A percentile compares a stretch with the other conserved stretches of the same genome.
Evolutionary conservation across 345 rosid species (phyloP).

Genomic region (Syzygium jambos): DNA sequence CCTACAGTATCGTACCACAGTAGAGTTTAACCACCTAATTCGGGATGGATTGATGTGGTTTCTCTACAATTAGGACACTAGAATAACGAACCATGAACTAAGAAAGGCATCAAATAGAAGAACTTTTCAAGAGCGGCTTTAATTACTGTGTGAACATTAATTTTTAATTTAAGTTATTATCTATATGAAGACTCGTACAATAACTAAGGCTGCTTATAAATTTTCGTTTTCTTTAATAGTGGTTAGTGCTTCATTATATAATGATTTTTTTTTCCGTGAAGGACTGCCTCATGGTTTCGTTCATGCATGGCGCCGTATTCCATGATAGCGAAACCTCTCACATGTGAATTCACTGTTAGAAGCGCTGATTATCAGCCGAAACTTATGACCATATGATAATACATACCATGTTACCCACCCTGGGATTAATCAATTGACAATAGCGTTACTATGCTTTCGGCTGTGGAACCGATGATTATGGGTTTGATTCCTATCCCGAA

Average conservation of each 20-base stretch:
- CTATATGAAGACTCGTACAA: background rate
- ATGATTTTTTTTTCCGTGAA: background rate
- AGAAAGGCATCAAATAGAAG: no score
- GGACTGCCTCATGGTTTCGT: background rate
- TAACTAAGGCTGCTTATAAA: background rate
- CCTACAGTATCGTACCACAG: no score
- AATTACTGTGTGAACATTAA: background rate
- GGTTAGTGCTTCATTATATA: background rate
- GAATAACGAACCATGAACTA: no score
- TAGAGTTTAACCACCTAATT: no score
- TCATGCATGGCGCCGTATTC: background rate
- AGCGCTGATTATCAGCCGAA: background rate
- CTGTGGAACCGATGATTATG: background rate
- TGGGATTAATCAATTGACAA: background rate
- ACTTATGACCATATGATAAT: background rate
- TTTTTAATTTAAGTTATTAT: background rate
- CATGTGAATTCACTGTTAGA: background rate
- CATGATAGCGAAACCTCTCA: background rate
- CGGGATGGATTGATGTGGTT: no score
- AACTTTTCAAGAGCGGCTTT: background rate
- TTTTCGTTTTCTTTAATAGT: background rate
- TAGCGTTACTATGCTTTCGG: background rate
- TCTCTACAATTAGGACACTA: no score
- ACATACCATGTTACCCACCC: background rate
- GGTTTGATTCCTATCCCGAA: background rate